These are phyloP conservation scores for Entophlyctis luteolus DNA, from an alignment of 192 early-diverging fungal species.

Conservation along the genomic window DNA sequence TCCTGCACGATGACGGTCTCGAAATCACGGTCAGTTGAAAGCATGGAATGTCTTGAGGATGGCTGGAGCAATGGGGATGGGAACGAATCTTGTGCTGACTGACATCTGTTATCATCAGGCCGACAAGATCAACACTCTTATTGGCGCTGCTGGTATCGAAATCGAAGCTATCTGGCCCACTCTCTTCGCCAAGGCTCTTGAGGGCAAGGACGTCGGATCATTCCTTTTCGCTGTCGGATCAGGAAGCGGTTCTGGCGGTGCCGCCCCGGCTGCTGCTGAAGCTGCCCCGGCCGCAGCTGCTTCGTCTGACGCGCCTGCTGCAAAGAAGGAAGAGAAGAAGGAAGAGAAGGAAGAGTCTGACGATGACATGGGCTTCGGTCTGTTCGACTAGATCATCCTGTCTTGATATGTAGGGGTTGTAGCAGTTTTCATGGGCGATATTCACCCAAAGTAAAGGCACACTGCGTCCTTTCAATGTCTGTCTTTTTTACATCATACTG, in stretches of 20 bases:
- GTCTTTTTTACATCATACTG: too few species aligned
- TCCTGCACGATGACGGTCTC: constrained; percentile 96
- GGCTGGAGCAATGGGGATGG: too few species aligned
- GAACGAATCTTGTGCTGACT: too few species aligned
- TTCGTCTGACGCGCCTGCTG: constrained; percentile 48
- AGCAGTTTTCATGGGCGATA: too few species aligned
- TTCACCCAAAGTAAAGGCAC: too few species aligned
- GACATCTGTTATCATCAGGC: too few species aligned
- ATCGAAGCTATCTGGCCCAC: constrained; percentile 93
- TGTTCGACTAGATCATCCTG: constrained; percentile 21
- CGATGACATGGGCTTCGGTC: constrained; percentile 55
- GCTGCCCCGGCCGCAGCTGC: constrained; percentile 47
- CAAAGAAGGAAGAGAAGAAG: constrained; percentile 43
- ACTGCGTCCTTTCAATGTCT: too few species aligned
- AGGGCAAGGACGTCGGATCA: constrained; percentile 82
- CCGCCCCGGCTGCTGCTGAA: constrained; percentile 52
- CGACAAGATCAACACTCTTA: constrained; percentile 88
- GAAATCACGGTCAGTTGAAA: constrained; percentile 93
- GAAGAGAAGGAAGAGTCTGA: constrained; percentile 56
- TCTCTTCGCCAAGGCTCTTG: constrained; percentile 98
- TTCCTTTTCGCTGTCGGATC: constrained; percentile 87
- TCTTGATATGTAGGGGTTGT: too few species aligned
- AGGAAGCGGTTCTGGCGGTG: constrained; percentile 48
- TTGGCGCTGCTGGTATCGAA: constrained; percentile 83
- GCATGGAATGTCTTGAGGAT: too few species aligned